Conservation (phyloP, 2,329 filamentous ascomycete species). For the Talaromyces sp. region DNA sequence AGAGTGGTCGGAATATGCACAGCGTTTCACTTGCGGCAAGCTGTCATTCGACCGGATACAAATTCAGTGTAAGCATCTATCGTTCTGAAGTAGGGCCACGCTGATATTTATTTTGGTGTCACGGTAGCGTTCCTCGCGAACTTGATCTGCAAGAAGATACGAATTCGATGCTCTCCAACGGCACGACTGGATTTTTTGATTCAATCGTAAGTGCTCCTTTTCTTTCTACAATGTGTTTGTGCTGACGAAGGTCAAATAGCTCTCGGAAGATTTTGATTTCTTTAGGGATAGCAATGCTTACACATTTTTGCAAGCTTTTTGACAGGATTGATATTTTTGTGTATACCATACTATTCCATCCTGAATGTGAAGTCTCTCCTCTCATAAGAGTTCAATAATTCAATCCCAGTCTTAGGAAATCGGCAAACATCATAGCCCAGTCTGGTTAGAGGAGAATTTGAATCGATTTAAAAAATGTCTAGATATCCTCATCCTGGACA, state of each 20-base stretch:
- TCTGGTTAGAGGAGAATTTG: not conserved
- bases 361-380: not conserved
- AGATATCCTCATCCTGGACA: not conserved
- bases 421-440: not conserved
- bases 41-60: not conserved
- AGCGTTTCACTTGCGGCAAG: not conserved
- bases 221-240: not conserved
- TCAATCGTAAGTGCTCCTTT: constrained; percentile 5
- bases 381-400: not conserved
- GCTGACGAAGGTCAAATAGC: not conserved
- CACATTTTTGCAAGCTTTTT: constrained; percentile 3
- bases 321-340: not conserved
- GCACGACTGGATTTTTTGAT: not conserved
- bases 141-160: not conserved
- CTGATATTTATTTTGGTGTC: not conserved
- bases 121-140: not conserved
- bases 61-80: not conserved
- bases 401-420: not conserved
- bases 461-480: not conserved
- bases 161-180: not conserved
- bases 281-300: constrained; percentile 1
- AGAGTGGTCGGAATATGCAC: constrained; percentile 5
- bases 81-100: not conserved
- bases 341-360: not conserved
- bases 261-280: not conserved